These are phyloP conservation scores for Agapanthus africanus DNA, from an alignment of 106 monocot genomes.

Conservation along the genomic window DNA sequence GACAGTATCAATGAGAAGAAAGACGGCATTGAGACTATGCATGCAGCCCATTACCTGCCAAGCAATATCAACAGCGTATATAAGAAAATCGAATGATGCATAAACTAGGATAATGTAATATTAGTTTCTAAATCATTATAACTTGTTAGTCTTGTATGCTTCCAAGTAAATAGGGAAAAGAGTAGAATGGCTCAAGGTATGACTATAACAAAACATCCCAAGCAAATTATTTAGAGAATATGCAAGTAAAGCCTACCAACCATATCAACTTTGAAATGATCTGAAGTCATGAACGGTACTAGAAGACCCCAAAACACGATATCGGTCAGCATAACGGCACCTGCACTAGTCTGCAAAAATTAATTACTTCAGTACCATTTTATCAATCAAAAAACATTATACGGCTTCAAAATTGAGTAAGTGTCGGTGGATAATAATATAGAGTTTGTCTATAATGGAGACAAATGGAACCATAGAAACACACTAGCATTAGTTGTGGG, in stretches of 20 bases:
- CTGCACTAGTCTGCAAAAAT: constrained; percentile 17
- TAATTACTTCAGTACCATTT: background rate
- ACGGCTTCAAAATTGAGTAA: background rate
- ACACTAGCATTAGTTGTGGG: background rate
- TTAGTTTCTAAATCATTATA: background rate
- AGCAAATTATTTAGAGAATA: background rate
- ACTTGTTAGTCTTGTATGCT: background rate
- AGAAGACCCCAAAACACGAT: constrained; percentile 51
- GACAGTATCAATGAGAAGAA: constrained; percentile 59
- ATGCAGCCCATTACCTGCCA: constrained; percentile 25
- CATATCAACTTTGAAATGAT: constrained; percentile 19
- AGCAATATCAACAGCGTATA: background rate
- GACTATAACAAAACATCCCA: background rate
- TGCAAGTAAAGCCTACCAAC: constrained; percentile 19
- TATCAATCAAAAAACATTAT: background rate
- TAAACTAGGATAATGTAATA: background rate
- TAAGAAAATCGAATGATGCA: background rate
- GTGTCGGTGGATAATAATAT: background rate
- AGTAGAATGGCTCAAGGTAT: background rate
- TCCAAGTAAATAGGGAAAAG: background rate
- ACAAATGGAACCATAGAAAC: background rate
- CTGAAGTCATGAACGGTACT: constrained; percentile 25
- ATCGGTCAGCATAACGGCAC: constrained; percentile 39
- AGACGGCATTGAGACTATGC: constrained; percentile 46
- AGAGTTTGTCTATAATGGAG: background rate